Base-by-base conservation (phyloP, 1,139 yeast species). In the Geotrichum reessii region DNA sequence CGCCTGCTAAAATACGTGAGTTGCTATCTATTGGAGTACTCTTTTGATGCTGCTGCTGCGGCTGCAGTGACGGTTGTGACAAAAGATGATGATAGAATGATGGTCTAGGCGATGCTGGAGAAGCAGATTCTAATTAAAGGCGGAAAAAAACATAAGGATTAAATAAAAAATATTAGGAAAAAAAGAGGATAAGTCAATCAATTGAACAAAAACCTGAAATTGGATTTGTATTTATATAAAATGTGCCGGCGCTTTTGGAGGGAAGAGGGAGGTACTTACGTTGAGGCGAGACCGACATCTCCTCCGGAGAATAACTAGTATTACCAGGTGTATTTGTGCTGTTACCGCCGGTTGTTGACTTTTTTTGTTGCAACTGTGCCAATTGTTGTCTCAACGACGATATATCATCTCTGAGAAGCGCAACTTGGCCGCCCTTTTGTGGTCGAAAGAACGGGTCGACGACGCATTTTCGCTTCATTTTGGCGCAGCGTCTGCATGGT, bases 381-480 rank as follows among this genome's bases (percentile, higher is more conserved):
- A 90, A 86, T 73, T 89, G 89, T 40, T 87, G 80, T 64, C 87
- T 83, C 64, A 91, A 75, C 63, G 87, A 92, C 66, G 86, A 92
- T 19, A 91, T 90, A 66, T 92, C 97, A 66, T 87, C 88, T 66
- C 91, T 81, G 66, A 91, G 76, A 54, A 86, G 80, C 67, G 90
- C 96, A 48, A 91, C 85, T 72, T 90, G 97, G 2, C 93, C 86
- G 0, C 97, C 97, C 71, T 90, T 91, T 67, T 88, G 86, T 3
- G 97, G 97, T 67, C 92, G 81, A 72, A 90, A 92, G 65, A 86
- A 86, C 0, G 97, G 97, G 70, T 92, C 97, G 42, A 92, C 88
- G 66, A 87, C 92, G 75, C 98, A 92, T 61, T 80, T 81, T 49
- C 91, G 77, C 1, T 84, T 85, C 88, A 87, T 86, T 67, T 86